Evolutionary conservation across 441 rosid species (phyloP), one percentile per base, ranked within the genome.

Genomic region (Populus hybrid): DNA sequence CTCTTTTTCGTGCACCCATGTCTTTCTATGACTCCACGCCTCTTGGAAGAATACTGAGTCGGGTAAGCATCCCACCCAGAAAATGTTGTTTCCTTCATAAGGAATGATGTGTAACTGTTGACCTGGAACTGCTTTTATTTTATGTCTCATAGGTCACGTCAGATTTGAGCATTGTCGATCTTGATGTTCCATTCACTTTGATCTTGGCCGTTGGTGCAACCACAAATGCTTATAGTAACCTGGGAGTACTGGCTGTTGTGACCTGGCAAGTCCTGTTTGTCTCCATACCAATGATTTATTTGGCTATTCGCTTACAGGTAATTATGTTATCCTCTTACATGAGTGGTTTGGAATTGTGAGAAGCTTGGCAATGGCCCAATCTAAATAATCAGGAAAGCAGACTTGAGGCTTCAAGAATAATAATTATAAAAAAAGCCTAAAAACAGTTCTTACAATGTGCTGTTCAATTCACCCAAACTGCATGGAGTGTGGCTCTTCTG

Each of bases 181-280:
- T 28, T 0, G 30, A 28, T 28, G 30, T 28, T 28, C 30, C 30
- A 0, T 28, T 28, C 4, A 0, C 0, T 28, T 28, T 28, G 30
- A 28, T 28, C 3, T 28, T 28, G 0, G 0, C 30, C 4, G 30
- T 28, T 28, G 30, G 30, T 28, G 40, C 8, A 92, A 87, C 97
- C 34, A 77, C 34, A 10, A 92, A 90, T 89, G 77, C 92, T 30
- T 87, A 85, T 75, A 42, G 84, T 73, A 94, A 84, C 82, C 95
- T 96, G 77, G 91, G 92, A 81, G 98, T 93, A 20, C 86, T 96
- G 38, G 90, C 95, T 76, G 88, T 89, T 79, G 89, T 96, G 65
- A 89, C 95, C 30, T 96, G 98, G 99, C 98, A 94, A 89, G 96
- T 92, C 76, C 85, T 96, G 84, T 91, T 94, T 69, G 95, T 94